Evolutionary conservation across 1,139 yeast species (phyloP).

Genomic region (Taphrina wiesneri): DNA sequence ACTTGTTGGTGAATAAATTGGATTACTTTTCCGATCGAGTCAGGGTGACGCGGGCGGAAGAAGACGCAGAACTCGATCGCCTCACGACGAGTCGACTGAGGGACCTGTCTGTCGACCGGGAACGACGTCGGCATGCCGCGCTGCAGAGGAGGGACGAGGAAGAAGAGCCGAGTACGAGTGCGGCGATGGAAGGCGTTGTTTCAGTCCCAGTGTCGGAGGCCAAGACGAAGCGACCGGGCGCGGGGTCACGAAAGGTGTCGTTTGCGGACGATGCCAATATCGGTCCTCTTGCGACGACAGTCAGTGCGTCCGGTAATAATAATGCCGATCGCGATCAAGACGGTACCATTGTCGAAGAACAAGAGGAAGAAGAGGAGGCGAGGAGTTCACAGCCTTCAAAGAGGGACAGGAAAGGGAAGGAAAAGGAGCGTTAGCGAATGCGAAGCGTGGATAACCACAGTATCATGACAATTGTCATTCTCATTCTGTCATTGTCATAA

Average conservation of each 20-base stretch:
- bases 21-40: slow-evolving; percentile 22
- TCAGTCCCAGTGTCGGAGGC: not conserved
- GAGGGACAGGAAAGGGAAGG: not conserved
- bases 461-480: not conserved
- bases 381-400: not conserved
- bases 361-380: not conserved
- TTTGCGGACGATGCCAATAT: not conserved
- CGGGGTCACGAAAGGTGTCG: not conserved
- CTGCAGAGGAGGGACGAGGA: not conserved
- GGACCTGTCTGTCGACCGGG: not conserved
- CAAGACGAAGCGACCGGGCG: not conserved
- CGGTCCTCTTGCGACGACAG: not conserved
- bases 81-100: slow-evolving; percentile 4
- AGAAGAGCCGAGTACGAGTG: not conserved
- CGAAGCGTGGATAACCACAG: not conserved
- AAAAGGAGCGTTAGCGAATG: not conserved
- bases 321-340: not conserved
- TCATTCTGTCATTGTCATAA: not conserved
- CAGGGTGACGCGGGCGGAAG: slow-evolving; percentile 11
- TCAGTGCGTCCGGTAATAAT: not conserved
- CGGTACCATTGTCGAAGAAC: not conserved
- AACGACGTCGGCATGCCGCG: not conserved
- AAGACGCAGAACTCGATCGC: slow-evolving; percentile 25
- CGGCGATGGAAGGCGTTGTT: not conserved
- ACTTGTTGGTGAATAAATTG: slow-evolving; percentile 11